Base-by-base conservation (phyloP, 2,329 filamentous ascomycete species). In the Metarhizium brunneum region DNA sequence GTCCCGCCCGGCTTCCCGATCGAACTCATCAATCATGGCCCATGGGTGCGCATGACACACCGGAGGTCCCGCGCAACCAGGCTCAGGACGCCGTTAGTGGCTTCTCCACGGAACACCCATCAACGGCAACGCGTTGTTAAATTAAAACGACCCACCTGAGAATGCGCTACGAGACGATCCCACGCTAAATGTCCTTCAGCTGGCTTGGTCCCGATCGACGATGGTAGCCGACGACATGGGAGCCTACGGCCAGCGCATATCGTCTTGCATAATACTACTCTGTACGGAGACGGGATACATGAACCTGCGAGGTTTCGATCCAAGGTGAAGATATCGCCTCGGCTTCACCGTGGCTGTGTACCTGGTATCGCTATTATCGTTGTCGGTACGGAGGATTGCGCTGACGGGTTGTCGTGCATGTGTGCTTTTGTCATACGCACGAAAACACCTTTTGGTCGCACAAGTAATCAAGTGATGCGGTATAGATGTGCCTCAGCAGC, bases 1-100 rank as follows among this genome's bases (percentile, higher is more conserved):
- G 25, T 49, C 42, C 42, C n/a, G 42, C 52, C 40, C 54, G 40
- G 32, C 49, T 51, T 55, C 48, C 49, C 32, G 32, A 55, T 52
- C 32, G 54, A 40, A 52, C 16, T 55, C n/a, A 32, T 18, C 25
- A 25, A 25, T 4, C 4, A 25, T 25, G 25, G 25, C 25, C 25
- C 25, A 25, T 25, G 25, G 25, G 25, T 25, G 25, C 25, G 25
- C 25, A 25, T 25, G 25, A 25, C 25, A 25, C 25, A 18, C 25
- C 25, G 25, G 25, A 25, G 25, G 25, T 25, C 25, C 25, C 25
- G 25, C 25, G 25, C 25, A 25, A 4, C 25, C 25, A 25, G 18
- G 43, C 18, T 47, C 43, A 16, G 43, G 16, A 47, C 43, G 14
- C 43, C 40, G 40, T 42, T 25, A 25, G 25, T 25, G 25, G 25